A percentile compares a stretch with the other conserved stretches of the same genome.
Evolutionary conservation across 2,329 filamentous ascomycete genomes (phyloP).

Genomic region (Mycosphaerella sp.): DNA sequence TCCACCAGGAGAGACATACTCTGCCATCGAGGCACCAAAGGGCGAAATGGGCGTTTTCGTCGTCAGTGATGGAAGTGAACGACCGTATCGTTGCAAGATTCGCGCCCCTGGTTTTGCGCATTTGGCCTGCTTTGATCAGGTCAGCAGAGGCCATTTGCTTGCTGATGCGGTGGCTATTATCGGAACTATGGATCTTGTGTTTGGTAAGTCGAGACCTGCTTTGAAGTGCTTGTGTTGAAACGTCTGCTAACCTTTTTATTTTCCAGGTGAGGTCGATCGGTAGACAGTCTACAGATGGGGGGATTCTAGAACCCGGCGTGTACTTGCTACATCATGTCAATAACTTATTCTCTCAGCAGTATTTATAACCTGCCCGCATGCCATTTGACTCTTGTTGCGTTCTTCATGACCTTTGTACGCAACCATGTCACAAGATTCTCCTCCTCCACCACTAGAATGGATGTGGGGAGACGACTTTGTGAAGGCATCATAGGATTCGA

Average conservation of each 20-base stretch:
- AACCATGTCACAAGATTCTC: too few relatives aligned
- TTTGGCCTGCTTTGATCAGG: conserved; percentile 86
- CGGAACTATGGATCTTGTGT: conserved; percentile 62
- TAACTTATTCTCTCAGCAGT: too few relatives aligned
- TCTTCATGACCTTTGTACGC: too few relatives aligned
- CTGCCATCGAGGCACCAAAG: conserved; percentile 98
- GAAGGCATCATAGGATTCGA: too few relatives aligned
- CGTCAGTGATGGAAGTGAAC: conserved; percentile 91
- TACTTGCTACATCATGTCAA: too few relatives aligned
- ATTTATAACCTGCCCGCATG: too few relatives aligned
- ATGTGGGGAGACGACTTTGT: too few relatives aligned
- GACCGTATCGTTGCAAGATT: conserved; percentile 96
- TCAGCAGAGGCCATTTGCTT: conserved; percentile 84
- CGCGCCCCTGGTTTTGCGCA: conserved; percentile 95
- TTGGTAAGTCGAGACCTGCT: conserved; percentile 48
- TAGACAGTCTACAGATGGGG: not conserved
- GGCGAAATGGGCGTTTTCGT: conserved; percentile 98
- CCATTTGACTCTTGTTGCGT: too few relatives aligned
- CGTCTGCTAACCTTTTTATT: not conserved
- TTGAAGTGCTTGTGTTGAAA: not conserved
- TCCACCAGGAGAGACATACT: conserved; percentile 96
- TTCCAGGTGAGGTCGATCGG: not conserved
- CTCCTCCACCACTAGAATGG: too few relatives aligned
- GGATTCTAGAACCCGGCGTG: too few relatives aligned
- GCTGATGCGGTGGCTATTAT: conserved; percentile 97